Conservation (phyloP, 1,284 basidiomycete species). For the Ganoderma resinaceum region DNA sequence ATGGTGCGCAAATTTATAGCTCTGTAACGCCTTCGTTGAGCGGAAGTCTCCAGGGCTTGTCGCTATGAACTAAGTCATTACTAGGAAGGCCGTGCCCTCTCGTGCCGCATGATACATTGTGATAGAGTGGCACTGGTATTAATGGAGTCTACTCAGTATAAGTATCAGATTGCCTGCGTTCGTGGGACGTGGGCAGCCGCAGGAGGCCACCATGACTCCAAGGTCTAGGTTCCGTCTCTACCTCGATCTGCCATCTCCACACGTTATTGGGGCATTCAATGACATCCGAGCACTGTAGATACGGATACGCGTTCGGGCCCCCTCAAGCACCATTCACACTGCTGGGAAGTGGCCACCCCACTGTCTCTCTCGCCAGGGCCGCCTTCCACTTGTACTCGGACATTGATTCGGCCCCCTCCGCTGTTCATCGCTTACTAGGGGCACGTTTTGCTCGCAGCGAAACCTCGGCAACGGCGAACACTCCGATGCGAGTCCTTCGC, state of each 20-base stretch:
- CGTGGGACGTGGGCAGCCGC: background rate
- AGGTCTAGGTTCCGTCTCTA: background rate
- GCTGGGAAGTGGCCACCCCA: background rate
- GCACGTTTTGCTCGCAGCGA: background rate
- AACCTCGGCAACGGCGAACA: background rate
- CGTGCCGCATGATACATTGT: background rate
- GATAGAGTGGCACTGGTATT: background rate
- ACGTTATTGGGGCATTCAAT: background rate
- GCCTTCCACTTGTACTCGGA: background rate
- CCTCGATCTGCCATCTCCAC: background rate
- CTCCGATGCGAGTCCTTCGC: background rate
- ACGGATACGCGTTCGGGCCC: background rate
- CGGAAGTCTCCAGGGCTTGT: no score
- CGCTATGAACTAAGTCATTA: no score
- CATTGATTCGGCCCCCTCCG: no score
- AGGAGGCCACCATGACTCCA: background rate
- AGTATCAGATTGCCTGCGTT: background rate
- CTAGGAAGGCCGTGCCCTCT: no score
- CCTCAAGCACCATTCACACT: background rate
- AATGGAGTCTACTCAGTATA: background rate
- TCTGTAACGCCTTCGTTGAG: no score
- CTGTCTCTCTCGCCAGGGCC: background rate
- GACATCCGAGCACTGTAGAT: background rate
- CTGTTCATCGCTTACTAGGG: background rate
- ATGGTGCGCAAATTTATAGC: no score